Evolutionary conservation across 2,329 filamentous ascomycete species (phyloP).

Genomic region (Penicillium sp.): DNA sequence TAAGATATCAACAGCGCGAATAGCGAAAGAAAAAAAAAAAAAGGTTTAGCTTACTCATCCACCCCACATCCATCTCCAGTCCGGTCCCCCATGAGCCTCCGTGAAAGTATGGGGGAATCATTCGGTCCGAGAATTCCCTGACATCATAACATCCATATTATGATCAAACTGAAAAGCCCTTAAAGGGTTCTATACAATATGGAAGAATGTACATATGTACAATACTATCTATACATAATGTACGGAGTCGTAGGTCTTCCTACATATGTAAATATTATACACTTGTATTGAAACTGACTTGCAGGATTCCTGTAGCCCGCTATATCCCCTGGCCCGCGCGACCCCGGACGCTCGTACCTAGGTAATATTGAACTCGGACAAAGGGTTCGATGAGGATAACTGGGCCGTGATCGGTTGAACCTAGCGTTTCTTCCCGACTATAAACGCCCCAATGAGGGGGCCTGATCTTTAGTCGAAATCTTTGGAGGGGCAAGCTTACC

Average conservation of each 20-base stretch:
- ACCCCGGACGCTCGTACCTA: not conserved
- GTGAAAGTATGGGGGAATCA: not conserved
- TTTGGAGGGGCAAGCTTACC: conserved; percentile 21
- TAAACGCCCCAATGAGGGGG: not conserved
- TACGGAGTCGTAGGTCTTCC: not conserved
- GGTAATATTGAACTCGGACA: conserved; percentile 2
- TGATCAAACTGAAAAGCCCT: not conserved
- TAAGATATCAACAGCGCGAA: not conserved
- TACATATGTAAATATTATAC: not conserved
- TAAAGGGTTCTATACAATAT: not conserved
- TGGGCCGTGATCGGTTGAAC: not conserved
- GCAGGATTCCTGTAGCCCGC: conserved; percentile 3
- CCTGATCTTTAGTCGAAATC: conserved; percentile 2
- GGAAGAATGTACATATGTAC: not conserved
- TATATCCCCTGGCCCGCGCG: conserved; percentile 6
- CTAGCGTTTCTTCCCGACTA: not conserved
- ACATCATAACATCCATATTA: not conserved
- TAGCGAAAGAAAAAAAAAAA: not conserved
- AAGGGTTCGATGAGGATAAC: conserved; percentile 7
- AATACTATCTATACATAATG: not conserved
- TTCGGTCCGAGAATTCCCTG: not conserved
- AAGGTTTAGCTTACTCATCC: not conserved
- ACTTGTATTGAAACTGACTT: not conserved
- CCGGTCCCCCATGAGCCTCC: not conserved
- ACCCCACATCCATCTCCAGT: not conserved